Evolutionary conservation across 148 eudicot species (phyloP).

Genomic region (Silene uniflora): DNA sequence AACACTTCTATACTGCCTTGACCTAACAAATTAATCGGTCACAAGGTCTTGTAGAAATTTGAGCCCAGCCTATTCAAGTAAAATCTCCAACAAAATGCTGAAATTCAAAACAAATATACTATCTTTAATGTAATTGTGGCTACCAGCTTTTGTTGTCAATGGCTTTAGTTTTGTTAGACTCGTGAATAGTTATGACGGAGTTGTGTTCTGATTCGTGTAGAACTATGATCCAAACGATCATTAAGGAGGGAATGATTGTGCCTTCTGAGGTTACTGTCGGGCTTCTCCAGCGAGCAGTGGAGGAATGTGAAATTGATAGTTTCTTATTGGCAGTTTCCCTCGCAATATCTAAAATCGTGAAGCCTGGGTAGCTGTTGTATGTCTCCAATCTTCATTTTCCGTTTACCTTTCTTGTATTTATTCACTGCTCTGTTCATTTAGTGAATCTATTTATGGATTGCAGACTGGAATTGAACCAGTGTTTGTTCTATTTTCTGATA

Average conservation of each 20-base stretch:
- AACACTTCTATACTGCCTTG: too few species aligned
- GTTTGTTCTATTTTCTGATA: constrained; percentile 67
- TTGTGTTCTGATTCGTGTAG: constrained; percentile 29
- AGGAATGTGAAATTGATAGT: constrained; percentile 58
- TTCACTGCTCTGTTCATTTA: constrained; percentile 1
- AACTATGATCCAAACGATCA: constrained; percentile 77
- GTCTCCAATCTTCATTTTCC: constrained; percentile 23
- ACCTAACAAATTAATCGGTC: too few species aligned
- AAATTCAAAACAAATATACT: neutral
- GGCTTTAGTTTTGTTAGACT: neutral
- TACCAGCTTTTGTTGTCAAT: neutral
- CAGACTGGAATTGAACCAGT: constrained; percentile 76
- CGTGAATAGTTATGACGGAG: neutral
- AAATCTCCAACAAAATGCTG: neutral
- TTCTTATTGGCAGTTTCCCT: constrained; percentile 84
- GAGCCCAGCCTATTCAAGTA: too few species aligned
- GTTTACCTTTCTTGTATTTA: neutral
- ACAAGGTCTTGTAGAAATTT: too few species aligned
- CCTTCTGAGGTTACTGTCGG: constrained; percentile 77
- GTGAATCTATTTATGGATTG: constrained; percentile 26
- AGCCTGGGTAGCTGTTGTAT: constrained; percentile 71
- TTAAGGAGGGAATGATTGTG: constrained; percentile 79
- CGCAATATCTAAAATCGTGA: constrained; percentile 77
- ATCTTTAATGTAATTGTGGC: neutral
- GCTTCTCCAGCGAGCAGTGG: constrained; percentile 68